Conservation (phyloP, 257 asterid genomes). For the Nicotiana undulata region DNA sequence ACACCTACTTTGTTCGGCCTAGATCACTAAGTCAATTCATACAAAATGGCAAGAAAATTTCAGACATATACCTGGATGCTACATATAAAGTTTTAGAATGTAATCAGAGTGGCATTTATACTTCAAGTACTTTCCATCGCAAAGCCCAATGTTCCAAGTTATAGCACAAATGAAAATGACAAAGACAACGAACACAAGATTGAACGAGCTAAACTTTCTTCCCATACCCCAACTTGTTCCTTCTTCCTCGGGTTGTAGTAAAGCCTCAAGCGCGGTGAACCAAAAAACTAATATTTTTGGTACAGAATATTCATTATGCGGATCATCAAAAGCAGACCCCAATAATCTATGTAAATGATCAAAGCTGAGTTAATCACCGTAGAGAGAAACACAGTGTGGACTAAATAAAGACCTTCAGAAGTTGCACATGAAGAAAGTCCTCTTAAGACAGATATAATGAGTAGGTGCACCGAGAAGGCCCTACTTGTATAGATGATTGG, state of each 20-base stretch:
- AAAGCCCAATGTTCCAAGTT: neutral
- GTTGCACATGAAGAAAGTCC: neutral
- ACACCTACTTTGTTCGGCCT: neutral
- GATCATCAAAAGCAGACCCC: neutral
- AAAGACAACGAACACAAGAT: neutral
- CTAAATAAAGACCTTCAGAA: neutral
- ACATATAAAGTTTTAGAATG: neutral
- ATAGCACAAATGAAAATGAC: neutral
- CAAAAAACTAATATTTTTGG: neutral
- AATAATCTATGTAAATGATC: neutral
- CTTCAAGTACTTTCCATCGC: neutral
- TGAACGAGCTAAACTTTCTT: neutral
- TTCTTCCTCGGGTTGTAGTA: neutral
- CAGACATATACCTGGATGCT: neutral
- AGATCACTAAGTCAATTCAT: neutral
- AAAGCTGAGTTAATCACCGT: neutral
- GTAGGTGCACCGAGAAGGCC: neutral
- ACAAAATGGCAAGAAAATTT: neutral
- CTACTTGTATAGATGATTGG: slow-evolving; percentile 4
- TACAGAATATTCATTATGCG: neutral
- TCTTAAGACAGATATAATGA: neutral
- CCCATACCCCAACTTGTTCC: neutral
- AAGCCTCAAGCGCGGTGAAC: neutral
- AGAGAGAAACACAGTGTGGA: neutral
- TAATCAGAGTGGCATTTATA: neutral